These are phyloP conservation scores for Tillandsia fasciculata DNA, from an alignment of 176 grass and related monocot species.

Conservation along the genomic window DNA sequence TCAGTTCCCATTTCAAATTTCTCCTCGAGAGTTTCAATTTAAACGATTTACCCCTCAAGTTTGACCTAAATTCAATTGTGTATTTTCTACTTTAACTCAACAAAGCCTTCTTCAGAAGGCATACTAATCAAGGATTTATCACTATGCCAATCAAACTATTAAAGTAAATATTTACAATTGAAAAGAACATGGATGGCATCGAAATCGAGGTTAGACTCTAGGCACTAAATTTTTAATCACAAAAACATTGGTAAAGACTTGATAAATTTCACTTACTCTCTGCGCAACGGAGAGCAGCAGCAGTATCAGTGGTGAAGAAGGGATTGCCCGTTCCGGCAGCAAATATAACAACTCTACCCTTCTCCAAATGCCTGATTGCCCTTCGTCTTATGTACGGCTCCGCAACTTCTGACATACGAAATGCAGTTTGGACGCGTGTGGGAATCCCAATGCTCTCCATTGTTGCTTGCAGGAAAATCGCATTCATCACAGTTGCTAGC, in stretches of 20 bases:
- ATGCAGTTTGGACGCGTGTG: slow-evolving; percentile 90
- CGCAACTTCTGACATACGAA: slow-evolving; percentile 98
- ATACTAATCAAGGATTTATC: too few relatives aligned
- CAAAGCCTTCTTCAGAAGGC: too few relatives aligned
- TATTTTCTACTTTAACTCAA: too few relatives aligned
- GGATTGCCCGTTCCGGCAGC: slow-evolving; percentile 96
- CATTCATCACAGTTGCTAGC: slow-evolving; percentile 99
- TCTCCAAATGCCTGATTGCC: slow-evolving; percentile 90
- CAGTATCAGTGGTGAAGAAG: slow-evolving; percentile 97
- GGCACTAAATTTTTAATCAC: neutral
- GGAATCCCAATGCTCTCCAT: slow-evolving; percentile 99
- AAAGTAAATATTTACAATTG: too few relatives aligned
- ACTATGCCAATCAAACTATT: too few relatives aligned
- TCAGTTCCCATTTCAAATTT: too few relatives aligned
- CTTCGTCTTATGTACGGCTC: slow-evolving; percentile 95
- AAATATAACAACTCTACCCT: slow-evolving; percentile 99
- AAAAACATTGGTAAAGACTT: neutral
- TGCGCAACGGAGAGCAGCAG: slow-evolving; percentile 92
- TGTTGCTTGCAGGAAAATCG: slow-evolving; percentile 96
- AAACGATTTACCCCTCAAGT: too few relatives aligned
- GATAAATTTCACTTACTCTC: slow-evolving; percentile 58
- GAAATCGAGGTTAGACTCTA: neutral
- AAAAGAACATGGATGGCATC: too few relatives aligned
- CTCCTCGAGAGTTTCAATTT: too few relatives aligned
- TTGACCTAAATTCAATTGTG: too few relatives aligned